Conservation (phyloP, 75 land plant genomes). For the Larix kaempferi region DNA sequence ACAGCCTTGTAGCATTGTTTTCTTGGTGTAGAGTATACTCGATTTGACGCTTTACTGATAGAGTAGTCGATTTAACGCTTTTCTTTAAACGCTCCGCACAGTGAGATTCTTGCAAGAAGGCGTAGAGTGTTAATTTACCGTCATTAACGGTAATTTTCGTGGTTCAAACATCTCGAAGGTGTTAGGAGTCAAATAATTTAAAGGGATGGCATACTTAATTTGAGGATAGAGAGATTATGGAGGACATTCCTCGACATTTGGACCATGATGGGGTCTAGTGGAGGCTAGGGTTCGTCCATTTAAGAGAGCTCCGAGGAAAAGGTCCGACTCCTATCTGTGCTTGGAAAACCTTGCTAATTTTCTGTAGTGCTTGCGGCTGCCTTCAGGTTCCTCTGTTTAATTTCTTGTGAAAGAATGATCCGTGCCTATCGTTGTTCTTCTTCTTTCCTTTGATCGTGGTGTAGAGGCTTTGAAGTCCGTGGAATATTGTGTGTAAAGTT, state of each 20-base stretch:
- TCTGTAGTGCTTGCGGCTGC: background rate
- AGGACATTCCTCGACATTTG: background rate
- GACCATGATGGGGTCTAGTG: background rate
- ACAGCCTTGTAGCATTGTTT: no score
- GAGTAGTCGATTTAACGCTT: no score
- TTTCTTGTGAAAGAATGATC: background rate
- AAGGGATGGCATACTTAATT: background rate
- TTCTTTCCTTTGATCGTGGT: background rate
- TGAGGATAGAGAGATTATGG: background rate
- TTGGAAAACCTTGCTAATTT: background rate
- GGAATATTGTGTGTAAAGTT: background rate
- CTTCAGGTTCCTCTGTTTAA: background rate
- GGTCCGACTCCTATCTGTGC: background rate
- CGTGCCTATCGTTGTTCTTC: background rate
- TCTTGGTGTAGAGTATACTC: no score
- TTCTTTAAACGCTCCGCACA: no score
- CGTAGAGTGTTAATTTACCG: no score
- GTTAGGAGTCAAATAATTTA: background rate
- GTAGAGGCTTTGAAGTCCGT: background rate
- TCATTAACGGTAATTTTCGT: background rate
- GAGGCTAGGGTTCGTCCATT: background rate
- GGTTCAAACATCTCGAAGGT: background rate
- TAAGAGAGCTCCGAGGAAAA: background rate
- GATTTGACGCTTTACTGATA: no score
- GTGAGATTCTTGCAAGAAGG: no score